A percentile compares a stretch with the other conserved stretches of the same genome.
phyloP scores from a whole-genome alignment of 2,329 filamentous ascomycete genomes.

The Fusarium liriodendri region DNA sequence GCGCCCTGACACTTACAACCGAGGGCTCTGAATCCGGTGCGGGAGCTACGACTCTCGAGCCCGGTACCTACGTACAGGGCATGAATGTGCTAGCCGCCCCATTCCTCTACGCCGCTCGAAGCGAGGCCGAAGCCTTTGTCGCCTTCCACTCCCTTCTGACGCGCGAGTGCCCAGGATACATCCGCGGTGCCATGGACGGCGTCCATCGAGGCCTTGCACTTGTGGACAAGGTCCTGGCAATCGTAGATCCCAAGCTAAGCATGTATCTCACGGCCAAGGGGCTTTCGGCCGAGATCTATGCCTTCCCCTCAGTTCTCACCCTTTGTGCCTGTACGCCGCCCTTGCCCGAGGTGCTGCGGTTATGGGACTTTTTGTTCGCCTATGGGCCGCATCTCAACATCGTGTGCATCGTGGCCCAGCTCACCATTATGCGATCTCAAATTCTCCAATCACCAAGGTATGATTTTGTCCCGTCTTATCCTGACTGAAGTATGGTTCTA shows the following conservation, averaged over 20 bases:
- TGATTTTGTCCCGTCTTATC: constrained; percentile 8
- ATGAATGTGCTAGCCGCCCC: constrained; percentile 99
- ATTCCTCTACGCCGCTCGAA: constrained; percentile 93
- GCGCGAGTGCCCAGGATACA: constrained; percentile 90
- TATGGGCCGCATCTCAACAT: constrained; percentile 97
- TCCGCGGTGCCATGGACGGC: constrained; percentile 95
- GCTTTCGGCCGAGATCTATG: constrained; percentile 93
- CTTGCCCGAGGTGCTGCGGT: constrained; percentile 87
- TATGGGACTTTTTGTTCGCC: constrained; percentile 98
- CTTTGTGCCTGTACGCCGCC: constrained; percentile 96
- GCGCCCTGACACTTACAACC: constrained; percentile 70
- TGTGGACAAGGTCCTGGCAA: constrained; percentile 90
- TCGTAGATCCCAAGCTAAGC: constrained; percentile 90
- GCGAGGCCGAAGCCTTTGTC: constrained; percentile 93
- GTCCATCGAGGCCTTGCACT: constrained; percentile 92
- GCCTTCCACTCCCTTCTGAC: constrained; percentile 91
- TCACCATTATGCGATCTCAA: constrained; percentile 87
- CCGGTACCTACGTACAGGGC: constrained; percentile 94
- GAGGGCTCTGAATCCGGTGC: constrained; percentile 71
- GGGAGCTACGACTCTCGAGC: constrained; percentile 66
- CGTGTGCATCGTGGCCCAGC: constrained; percentile 93
- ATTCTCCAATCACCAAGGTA: constrained; percentile 88
- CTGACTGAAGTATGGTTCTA: constrained; percentile 19
- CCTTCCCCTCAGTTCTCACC: constrained; percentile 94
- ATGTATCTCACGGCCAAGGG: constrained; percentile 86